A percentile compares a stretch with the other conserved stretches of the same genome.
phyloP scores from a whole-genome alignment of 2,329 filamentous ascomycete species.

The Monilinia fructigena region DNA sequence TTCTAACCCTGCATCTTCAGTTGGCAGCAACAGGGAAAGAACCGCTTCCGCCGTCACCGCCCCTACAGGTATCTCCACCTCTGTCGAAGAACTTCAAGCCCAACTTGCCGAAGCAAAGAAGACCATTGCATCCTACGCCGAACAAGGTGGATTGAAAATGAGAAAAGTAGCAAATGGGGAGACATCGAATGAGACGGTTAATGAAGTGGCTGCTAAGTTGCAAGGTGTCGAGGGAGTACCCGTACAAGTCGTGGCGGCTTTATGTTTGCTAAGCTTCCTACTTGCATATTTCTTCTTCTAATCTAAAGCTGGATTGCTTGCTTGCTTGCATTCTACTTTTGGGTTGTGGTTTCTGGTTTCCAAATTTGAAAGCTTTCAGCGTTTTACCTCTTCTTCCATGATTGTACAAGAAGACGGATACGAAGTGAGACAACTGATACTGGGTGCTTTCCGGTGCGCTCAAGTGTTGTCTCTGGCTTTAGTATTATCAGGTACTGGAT shows the following conservation, averaged over 20 bases:
- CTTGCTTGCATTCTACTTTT: conserved; percentile 6
- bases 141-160: conserved; percentile 74
- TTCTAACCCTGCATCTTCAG: conserved; percentile 63
- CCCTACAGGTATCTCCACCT: conserved; percentile 40
- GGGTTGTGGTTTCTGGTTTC: conserved; percentile 12
- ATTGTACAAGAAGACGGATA: conserved; percentile 9
- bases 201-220: conserved; percentile 53
- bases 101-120: conserved; percentile 75
- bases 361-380: conserved; percentile 12
- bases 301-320: conserved; percentile 31
- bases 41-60: conserved; percentile 47
- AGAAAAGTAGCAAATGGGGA: conserved; percentile 65
- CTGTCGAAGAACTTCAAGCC: conserved; percentile 62
- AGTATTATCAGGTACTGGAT: conserved; percentile 13
- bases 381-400: conserved; percentile 9
- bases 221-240: conserved; percentile 66
- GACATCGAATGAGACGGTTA: conserved; percentile 49
- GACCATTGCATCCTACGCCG: conserved; percentile 66
- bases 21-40: conserved; percentile 31
- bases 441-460: conserved; percentile 4
- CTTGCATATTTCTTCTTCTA: conserved; percentile 97
- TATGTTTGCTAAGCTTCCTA: conserved; percentile 89
- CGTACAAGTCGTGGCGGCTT: conserved; percentile 75
- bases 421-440: conserved; percentile 6
- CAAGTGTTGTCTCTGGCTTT: not conserved